These are phyloP conservation scores for Phylloporus rhodoxanthus DNA, from an alignment of 768 basidiomycete genomes.

Conservation along the genomic window DNA sequence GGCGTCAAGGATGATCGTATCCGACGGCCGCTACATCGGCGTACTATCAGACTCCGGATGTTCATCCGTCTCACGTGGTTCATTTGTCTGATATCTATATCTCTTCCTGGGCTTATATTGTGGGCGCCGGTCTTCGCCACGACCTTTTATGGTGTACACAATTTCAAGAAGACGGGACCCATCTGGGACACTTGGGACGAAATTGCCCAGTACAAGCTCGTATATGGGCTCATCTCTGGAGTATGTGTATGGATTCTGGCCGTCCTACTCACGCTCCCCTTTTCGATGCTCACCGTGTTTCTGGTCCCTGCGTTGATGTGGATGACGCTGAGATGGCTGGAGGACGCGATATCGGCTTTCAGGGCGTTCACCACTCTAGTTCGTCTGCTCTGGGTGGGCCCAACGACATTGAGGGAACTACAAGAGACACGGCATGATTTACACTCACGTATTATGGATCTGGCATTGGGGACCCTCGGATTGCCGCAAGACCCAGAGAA, in stretches of 20 bases:
- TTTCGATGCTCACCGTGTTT: constrained; percentile 51
- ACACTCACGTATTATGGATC: constrained; percentile 58
- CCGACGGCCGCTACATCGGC: constrained; percentile 53
- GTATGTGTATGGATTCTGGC: constrained; percentile 56
- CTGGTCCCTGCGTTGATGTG: constrained; percentile 77
- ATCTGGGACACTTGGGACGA: constrained; percentile 86
- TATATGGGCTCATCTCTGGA: constrained; percentile 74
- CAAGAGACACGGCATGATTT: constrained; percentile 50
- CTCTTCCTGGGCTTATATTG: constrained; percentile 70
- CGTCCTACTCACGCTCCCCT: constrained; percentile 55
- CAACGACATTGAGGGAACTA: constrained; percentile 48
- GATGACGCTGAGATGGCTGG: constrained; percentile 84
- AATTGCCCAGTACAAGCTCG: constrained; percentile 84
- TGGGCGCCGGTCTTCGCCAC: constrained; percentile 77
- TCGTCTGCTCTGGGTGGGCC: constrained; percentile 59
- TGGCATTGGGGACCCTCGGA: constrained; percentile 52
- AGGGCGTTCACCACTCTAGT: constrained; percentile 63
- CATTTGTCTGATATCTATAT: constrained; percentile 54
- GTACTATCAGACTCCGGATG: constrained; percentile 57
- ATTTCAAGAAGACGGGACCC: constrained; percentile 77
- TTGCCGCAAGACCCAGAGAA: constrained; percentile 67
- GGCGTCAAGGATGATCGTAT: constrained; percentile 86
- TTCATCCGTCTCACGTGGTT: constrained; percentile 61
- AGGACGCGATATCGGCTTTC: constrained; percentile 75
- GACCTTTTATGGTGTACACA: constrained; percentile 63